A percentile compares a stretch with the other conserved stretches of the same genome.
Evolutionary conservation across 257 asterid species (phyloP).

Genomic region (Petunia axillaris): DNA sequence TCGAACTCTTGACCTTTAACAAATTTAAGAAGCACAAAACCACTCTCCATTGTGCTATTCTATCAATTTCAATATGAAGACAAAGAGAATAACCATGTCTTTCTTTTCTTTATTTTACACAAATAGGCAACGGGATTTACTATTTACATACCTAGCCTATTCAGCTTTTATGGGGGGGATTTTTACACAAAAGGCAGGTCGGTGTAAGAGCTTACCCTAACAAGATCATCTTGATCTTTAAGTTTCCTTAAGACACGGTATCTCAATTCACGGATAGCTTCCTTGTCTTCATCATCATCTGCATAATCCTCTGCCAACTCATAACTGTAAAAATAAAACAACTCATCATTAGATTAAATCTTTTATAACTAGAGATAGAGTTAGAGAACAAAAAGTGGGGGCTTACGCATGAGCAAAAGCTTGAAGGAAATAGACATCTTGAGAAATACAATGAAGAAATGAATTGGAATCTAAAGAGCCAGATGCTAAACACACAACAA

Average conservation of each 20-base stretch:
- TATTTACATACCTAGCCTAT: too few relatives aligned
- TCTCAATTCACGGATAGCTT: slow-evolving; percentile 52
- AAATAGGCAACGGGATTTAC: too few relatives aligned
- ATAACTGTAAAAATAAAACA: slow-evolving; percentile 38
- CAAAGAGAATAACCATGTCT: background rate
- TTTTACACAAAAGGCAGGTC: background rate
- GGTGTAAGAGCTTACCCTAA: slow-evolving; percentile 42
- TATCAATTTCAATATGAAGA: slow-evolving; percentile 9
- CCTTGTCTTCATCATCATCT: slow-evolving; percentile 72
- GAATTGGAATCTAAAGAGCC: slow-evolving; percentile 49
- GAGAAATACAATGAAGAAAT: slow-evolving; percentile 61
- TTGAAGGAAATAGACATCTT: slow-evolving; percentile 62
- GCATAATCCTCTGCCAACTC: slow-evolving; percentile 67
- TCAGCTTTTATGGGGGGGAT: background rate
- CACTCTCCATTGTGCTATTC: background rate
- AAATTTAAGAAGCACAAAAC: too few relatives aligned
- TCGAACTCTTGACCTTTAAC: too few relatives aligned
- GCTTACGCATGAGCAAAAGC: slow-evolving; percentile 71
- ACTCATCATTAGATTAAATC: background rate
- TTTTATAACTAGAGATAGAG: background rate
- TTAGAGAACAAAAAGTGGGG: background rate
- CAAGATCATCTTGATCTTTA: slow-evolving; percentile 50
- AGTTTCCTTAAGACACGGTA: slow-evolving; percentile 62
- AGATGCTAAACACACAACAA: slow-evolving; percentile 54
- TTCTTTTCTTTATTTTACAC: too few relatives aligned